Evolutionary conservation across 2,329 filamentous ascomycete genomes (phyloP), one percentile per base, ranked within the genome.

Genomic region (Cladophialophora carrionii): DNA sequence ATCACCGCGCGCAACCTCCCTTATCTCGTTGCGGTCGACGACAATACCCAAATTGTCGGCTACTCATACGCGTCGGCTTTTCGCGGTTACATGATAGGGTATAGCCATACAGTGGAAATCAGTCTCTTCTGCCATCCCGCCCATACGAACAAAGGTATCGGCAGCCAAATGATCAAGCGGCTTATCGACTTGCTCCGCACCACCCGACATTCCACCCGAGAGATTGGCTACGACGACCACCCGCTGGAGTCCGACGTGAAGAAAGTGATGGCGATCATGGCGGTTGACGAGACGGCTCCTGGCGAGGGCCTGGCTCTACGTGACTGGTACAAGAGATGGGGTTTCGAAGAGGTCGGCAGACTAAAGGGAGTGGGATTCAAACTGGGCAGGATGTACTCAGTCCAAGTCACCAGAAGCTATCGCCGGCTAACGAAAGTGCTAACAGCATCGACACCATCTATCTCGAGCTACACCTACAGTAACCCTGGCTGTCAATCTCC

Each of bases 41-140:
- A 63, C 10, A 64, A 57, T 14, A 61, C 64, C 9, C 55, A 70
- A 4, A 68, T 78, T 1, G 60, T 77, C 10, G 77, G 77, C 24
- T 80, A 76, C 63, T 67, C 73, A 32, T 79, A 74, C 41, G 72
- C 74, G 29, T 74, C 73, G 5, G 73, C 74, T 2, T 80, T 77
- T 61, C 74, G 77, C 2, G 74, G 72, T 4, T 69, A 71, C 29
- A 72, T 77, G 70, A 67, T 75, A 22, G 76, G 76, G 1, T 80
- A 80, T 65, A 75, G 73, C 12, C 73, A 77, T 7, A 78, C 78
- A 0, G 78, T 78, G 8, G 78, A 80, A 64, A 68, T 80, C 6
- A 74, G 74, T 0, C 68, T 80, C 12, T 79, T 78, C 63, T 73
- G 78, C 54, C 76, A 77, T 63, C 76, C 74, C 1, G 72, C 74